These are phyloP conservation scores for Penicillium sp. DNA, from an alignment of 2,329 filamentous ascomycete species.

Conservation along the genomic window DNA sequence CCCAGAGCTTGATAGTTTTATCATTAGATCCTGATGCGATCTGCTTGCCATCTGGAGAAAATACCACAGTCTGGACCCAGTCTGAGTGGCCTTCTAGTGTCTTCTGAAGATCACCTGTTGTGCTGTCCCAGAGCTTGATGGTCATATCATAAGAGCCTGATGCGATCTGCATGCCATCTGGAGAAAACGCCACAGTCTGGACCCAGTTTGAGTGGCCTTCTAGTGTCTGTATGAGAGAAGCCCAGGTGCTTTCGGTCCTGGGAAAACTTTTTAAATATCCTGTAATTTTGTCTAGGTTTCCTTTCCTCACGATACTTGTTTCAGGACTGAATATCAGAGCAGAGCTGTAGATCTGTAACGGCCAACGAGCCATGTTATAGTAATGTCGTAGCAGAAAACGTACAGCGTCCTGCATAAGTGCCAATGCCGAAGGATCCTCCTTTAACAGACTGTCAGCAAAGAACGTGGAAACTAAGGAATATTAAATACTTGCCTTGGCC, in stretches of 20 bases:
- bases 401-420: slow-evolving; percentile 15
- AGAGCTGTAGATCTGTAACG: slow-evolving; percentile 22
- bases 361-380: slow-evolving; percentile 13
- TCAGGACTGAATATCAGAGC: slow-evolving; percentile 23
- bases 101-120: slow-evolving; percentile 6
- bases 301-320: slow-evolving; percentile 10
- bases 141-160: slow-evolving; percentile 31
- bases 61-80: slow-evolving; percentile 22
- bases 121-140: slow-evolving; percentile 29
- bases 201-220: slow-evolving; percentile 26
- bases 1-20: too few relatives aligned
- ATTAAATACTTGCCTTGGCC: slow-evolving; percentile 1
- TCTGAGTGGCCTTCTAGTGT: slow-evolving; percentile 25
- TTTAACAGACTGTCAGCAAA: not conserved
- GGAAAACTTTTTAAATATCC: not conserved
- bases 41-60: slow-evolving; percentile 30
- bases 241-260: not conserved
- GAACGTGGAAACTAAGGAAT: not conserved
- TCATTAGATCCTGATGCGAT: too few relatives aligned
- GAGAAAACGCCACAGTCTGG: slow-evolving; percentile 30
- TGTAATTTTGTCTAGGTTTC: slow-evolving; percentile 11
- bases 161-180: slow-evolving; percentile 27
- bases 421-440: not conserved
- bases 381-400: slow-evolving; percentile 19
- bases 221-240: slow-evolving; percentile 14